These are phyloP conservation scores for Echria macrotheca DNA, from an alignment of 495 filamentous ascomycete genomes.

Conservation along the genomic window DNA sequence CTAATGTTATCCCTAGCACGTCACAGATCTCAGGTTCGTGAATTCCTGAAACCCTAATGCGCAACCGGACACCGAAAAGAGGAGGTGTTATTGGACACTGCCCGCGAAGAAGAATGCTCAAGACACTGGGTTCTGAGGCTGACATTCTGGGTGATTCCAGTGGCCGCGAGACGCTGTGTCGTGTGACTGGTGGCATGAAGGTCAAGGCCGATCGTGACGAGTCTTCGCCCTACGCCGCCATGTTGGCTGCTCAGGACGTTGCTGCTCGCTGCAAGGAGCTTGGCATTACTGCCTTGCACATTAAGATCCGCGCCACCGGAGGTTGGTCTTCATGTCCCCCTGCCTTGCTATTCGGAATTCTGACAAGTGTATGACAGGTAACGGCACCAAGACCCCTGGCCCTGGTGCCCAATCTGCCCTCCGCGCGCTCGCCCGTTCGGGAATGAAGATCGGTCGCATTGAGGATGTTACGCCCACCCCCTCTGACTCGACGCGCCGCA, in stretches of 20 bases:
- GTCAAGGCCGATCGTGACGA: constrained; percentile 99
- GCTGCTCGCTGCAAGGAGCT: constrained; percentile 98
- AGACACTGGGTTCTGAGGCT: constrained; percentile 43
- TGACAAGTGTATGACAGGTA: constrained; percentile 47
- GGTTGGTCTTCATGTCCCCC: constrained; percentile 46
- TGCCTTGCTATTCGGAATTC: neutral
- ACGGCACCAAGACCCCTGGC: constrained; percentile 99
- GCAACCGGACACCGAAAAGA: no score
- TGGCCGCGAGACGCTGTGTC: constrained; percentile 98
- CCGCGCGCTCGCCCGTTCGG: constrained; percentile 93
- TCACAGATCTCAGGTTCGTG: constrained; percentile 96
- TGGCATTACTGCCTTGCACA: constrained; percentile 97
- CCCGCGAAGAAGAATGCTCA: neutral
- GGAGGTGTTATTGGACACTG: no score
- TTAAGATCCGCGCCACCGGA: constrained; percentile 99
- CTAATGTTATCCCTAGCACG: constrained; percentile 45
- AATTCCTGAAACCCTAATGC: constrained; percentile 28
- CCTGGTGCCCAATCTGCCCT: constrained; percentile 98
- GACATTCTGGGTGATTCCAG: constrained; percentile 67
- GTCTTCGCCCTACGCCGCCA: constrained; percentile 98
- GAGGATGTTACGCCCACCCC: constrained; percentile 99
- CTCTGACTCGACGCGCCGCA: constrained; percentile 96
- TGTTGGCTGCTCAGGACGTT: constrained; percentile 97
- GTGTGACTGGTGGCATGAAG: constrained; percentile 99
- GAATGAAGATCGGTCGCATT: constrained; percentile 99